phyloP scores from a whole-genome alignment of 2,329 filamentous ascomycete species.

The Akanthomyces uredinophilus region DNA sequence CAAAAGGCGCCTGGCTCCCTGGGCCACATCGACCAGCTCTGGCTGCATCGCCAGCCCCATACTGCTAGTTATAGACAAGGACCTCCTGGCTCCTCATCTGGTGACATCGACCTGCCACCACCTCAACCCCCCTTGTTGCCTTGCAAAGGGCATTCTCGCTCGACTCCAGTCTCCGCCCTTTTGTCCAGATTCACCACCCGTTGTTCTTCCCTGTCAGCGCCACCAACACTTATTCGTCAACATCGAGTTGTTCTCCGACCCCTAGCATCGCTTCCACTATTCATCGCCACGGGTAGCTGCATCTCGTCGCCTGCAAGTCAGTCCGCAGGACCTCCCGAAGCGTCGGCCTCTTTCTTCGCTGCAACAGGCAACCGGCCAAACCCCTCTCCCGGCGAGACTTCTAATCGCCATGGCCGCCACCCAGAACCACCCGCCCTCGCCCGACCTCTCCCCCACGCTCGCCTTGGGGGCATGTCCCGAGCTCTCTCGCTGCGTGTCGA shows the following conservation, averaged over 20 bases:
- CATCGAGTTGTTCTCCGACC: not conserved
- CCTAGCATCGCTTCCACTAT: not conserved
- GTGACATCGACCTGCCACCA: conserved; percentile 4
- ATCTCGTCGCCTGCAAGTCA: not conserved
- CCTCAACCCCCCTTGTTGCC: not conserved
- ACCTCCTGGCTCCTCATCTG: conserved; percentile 11
- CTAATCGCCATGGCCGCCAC: conserved; percentile 28
- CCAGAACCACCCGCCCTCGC: conserved; percentile 52
- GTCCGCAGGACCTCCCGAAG: not conserved
- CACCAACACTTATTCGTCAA: not conserved
- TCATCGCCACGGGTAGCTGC: not conserved
- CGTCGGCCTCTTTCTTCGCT: not conserved
- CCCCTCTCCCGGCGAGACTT: not conserved
- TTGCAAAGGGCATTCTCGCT: not conserved
- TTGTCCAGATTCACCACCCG: not conserved
- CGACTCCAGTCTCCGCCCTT: not conserved
- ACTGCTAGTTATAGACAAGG: not conserved
- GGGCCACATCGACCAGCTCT: not conserved
- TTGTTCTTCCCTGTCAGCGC: not conserved
- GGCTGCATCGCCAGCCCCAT: not conserved
- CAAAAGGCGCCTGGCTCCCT: not conserved
- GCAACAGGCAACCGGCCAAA: not conserved
- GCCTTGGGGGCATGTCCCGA: conserved; percentile 55
- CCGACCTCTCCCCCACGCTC: conserved; percentile 56
- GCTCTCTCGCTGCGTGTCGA: conserved; percentile 60